Evolutionary conservation across 2,329 filamentous ascomycete species (phyloP), one percentile per base, ranked within the genome.

Genomic region (Colletotrichum incanum): DNA sequence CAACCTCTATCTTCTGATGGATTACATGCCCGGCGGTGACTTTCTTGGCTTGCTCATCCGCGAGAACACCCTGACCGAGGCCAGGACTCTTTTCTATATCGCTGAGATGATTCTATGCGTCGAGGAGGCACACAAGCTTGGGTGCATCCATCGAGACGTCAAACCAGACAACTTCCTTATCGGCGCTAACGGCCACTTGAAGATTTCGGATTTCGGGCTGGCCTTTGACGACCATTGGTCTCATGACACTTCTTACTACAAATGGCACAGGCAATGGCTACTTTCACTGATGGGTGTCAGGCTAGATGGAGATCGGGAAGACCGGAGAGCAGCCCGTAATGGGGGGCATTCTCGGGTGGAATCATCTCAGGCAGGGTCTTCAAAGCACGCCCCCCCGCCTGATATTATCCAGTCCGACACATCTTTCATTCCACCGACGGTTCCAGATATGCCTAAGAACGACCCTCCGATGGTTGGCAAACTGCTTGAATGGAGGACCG

Each of bases 101-200:
- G 95, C 96, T 1, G 95, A 99, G 83, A 98, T 98, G 95, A 93
- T 98, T 65, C 85, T 98, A 5, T 97, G 95, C 77, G 92, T 99
- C 31, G 95, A 98, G 82, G 96, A 98, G 81, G 93, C 94, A 0
- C 96, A 98, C 84, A 90, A 90, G 16, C 90, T 98, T 76, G 90
- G 90, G 61, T 98, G 95, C 88, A 98, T 99, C 59, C 96, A 99
- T 80, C 93, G 96, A 23, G 96, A 98, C 81, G 90, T 98, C 79
- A 99, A 99, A 81, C 96, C 96, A 0, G 96, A 98, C 85, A 99
- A 99, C 78, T 98, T 99, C 78, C 87, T 98, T 39, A 95, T 98
- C 77, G 94, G 93, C 11, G 89, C 93, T 0, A 93, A 93, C 23
- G 95, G 96, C 0, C 96, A 99, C 80, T 82, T 98, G 71, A 98